Conservation (phyloP, 169 alveolate genomes). For the Plasmodium billcollinsi region DNA sequence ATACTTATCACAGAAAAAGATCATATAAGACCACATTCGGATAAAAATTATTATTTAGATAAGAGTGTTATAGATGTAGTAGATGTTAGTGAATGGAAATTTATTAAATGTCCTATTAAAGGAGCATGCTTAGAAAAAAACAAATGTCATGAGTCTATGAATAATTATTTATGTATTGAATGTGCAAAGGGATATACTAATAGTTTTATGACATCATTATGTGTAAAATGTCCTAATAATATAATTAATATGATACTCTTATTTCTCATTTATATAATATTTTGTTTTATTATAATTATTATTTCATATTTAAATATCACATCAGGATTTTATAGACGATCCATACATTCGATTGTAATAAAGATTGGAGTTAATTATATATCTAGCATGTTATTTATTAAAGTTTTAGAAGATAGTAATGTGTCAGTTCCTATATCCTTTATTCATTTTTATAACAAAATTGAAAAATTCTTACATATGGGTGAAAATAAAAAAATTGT, state of each 20-base stretch:
- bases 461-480: constrained; percentile 39
- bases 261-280: constrained; percentile 78
- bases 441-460: constrained; percentile 30
- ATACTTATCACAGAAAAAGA: constrained; percentile 76
- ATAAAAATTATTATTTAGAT: constrained; percentile 85
- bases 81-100: constrained; percentile 87
- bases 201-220: constrained; percentile 82
- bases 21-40: constrained; percentile 88
- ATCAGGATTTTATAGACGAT: constrained; percentile 89
- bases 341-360: constrained; percentile 90
- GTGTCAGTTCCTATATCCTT: constrained; percentile 79
- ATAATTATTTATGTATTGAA: constrained; percentile 88
- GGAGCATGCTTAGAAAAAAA: constrained; percentile 86
- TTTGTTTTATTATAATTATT: constrained; percentile 84
- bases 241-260: constrained; percentile 74
- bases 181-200: constrained; percentile 88
- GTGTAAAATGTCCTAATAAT: constrained; percentile 85
- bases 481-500: constrained; percentile 67
- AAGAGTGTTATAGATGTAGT: constrained; percentile 77
- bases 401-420: constrained; percentile 81
- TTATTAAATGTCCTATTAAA: constrained; percentile 87
- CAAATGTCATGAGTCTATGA: constrained; percentile 86
- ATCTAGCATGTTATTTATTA: constrained; percentile 85
- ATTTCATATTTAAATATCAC: constrained; percentile 89
- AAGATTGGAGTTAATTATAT: constrained; percentile 89